These are phyloP conservation scores for Rhodotorula glutinis DNA, from an alignment of 1,284 basidiomycete species.

Conservation along the genomic window DNA sequence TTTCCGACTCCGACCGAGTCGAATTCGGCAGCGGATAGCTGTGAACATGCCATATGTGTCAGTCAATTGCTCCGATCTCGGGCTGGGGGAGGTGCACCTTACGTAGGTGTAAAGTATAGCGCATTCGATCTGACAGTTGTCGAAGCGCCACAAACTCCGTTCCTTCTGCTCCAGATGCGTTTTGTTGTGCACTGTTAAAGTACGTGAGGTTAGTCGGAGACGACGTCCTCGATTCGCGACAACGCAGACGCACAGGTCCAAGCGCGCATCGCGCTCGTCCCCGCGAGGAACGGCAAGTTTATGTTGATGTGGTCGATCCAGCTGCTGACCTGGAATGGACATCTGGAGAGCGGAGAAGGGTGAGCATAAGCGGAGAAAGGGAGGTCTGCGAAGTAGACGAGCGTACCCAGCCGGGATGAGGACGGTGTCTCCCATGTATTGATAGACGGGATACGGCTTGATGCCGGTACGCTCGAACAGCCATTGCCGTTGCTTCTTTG, in stretches of 20 bases:
- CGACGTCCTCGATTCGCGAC: neutral
- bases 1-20: neutral
- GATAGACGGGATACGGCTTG: conserved; percentile 76
- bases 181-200: neutral
- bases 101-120: conserved; percentile 34
- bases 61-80: too few species aligned
- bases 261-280: conserved; percentile 39
- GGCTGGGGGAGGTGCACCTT: neutral
- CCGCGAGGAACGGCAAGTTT: conserved; percentile 84
- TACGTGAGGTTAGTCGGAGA: neutral
- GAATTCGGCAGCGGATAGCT: conserved; percentile 6
- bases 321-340: conserved; percentile 64
- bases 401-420: conserved; percentile 95
- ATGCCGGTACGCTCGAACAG: conserved; percentile 68
- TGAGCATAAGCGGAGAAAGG: too few species aligned
- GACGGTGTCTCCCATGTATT: conserved; percentile 83
- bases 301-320: conserved; percentile 90
- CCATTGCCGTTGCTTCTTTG: conserved; percentile 63
- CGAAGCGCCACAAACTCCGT: conserved; percentile 84
- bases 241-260: neutral
- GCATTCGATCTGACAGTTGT: conserved; percentile 77
- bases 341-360: conserved; percentile 2
- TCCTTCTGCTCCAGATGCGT: conserved; percentile 63
- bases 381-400: too few species aligned
- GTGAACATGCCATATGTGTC: neutral